These are phyloP conservation scores for Cladorrhinum sp. DNA, from an alignment of 2,329 filamentous ascomycete species.

Conservation along the genomic window DNA sequence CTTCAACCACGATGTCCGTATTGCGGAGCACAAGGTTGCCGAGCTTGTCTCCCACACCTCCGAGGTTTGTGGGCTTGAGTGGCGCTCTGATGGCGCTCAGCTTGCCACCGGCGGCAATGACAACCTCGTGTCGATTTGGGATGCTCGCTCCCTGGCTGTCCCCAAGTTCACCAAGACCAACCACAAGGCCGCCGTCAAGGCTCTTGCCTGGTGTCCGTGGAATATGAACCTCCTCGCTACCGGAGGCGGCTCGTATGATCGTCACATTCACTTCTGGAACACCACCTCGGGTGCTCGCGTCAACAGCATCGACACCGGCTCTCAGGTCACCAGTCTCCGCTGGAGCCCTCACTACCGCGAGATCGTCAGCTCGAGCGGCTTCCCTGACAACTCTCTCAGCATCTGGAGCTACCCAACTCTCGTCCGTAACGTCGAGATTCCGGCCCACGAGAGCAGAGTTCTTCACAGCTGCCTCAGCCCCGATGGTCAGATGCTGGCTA, in stretches of 20 bases:
- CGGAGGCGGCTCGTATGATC: slow-evolving; percentile 92
- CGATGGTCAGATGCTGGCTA: slow-evolving; percentile 96
- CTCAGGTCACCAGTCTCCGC: slow-evolving; percentile 91
- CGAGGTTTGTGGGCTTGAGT: slow-evolving; percentile 96
- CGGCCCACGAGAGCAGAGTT: slow-evolving; percentile 93
- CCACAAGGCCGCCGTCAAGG: slow-evolving; percentile 98
- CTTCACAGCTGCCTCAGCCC: slow-evolving; percentile 96
- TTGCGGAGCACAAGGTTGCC: slow-evolving; percentile 96
- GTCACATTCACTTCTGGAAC: slow-evolving; percentile 99
- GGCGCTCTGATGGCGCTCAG: slow-evolving; percentile 94
- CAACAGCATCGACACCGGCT: slow-evolving; percentile 98
- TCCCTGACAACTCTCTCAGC: slow-evolving; percentile 98
- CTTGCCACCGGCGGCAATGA: slow-evolving; percentile 97
- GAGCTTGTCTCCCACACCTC: slow-evolving; percentile 97
- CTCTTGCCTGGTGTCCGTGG: slow-evolving; percentile 98
- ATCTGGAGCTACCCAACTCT: slow-evolving; percentile 99
- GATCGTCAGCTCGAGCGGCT: slow-evolving; percentile 95
- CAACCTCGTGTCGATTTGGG: slow-evolving; percentile 99
- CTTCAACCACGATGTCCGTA: slow-evolving; percentile 97
- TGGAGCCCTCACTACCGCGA: slow-evolving; percentile 98
- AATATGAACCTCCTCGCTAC: slow-evolving; percentile 96
- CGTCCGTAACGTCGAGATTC: slow-evolving; percentile 96
- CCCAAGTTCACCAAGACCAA: slow-evolving; percentile 99
- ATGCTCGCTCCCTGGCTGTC: slow-evolving; percentile 85
- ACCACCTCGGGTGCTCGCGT: slow-evolving; percentile 94